A percentile compares a stretch with the other conserved stretches of the same genome.
These are phyloP conservation scores for Fusarium annulatum DNA, from an alignment of 2,329 filamentous ascomycete genomes.

Conservation along the genomic window DNA sequence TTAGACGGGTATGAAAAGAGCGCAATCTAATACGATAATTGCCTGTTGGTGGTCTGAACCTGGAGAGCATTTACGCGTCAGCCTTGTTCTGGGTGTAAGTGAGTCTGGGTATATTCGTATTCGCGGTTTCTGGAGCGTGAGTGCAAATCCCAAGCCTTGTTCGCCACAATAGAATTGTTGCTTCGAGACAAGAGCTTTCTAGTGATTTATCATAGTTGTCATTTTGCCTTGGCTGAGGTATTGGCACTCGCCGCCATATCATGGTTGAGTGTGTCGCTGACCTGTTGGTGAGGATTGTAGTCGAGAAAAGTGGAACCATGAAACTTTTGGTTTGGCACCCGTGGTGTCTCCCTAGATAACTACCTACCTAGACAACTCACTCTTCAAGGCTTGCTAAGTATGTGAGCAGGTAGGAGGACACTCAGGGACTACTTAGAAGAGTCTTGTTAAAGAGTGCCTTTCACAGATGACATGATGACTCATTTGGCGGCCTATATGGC, in stretches of 20 bases:
- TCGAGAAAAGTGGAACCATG: constrained; percentile 32
- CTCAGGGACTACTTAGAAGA: neutral
- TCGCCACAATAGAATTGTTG: neutral
- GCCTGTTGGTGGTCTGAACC: constrained; percentile 1
- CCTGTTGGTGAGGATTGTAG: constrained; percentile 33
- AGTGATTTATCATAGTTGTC: neutral
- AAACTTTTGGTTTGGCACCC: constrained; percentile 26
- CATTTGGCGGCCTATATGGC: neutral
- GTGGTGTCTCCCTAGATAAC: constrained; percentile 21
- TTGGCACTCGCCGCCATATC: constrained; percentile 31
- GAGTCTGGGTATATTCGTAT: neutral
- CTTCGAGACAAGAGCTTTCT: neutral
- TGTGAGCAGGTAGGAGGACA: neutral
- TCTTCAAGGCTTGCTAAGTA: neutral
- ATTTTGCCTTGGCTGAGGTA: constrained; percentile 13
- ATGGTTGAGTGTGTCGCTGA: constrained; percentile 39
- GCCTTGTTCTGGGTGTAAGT: constrained; percentile 26
- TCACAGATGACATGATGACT: neutral
- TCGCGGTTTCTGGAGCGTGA: neutral
- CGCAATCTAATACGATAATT: neutral
- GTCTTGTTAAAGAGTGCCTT: no score
- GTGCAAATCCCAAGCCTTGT: neutral
- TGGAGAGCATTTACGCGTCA: constrained; percentile 11
- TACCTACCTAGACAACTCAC: neutral
- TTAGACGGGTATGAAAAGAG: neutral